These are phyloP conservation scores for Amanita thiersii DNA, from an alignment of 768 basidiomycete genomes.

Conservation along the genomic window DNA sequence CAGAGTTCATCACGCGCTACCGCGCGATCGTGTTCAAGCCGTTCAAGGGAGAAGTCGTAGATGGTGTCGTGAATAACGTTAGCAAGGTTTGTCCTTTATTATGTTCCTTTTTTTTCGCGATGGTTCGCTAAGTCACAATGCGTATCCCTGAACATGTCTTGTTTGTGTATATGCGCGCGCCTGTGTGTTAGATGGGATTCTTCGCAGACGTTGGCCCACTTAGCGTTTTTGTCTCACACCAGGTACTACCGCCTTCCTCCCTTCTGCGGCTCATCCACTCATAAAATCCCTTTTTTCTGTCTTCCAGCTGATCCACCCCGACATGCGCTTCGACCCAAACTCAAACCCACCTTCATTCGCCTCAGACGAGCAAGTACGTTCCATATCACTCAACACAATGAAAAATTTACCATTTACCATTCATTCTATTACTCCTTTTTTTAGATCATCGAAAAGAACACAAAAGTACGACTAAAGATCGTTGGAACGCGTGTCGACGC, in stretches of 20 bases:
- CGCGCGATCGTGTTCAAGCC: conserved; percentile 98
- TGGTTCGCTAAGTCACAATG: not conserved
- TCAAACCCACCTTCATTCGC: conserved; percentile 96
- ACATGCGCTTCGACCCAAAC: conserved; percentile 92
- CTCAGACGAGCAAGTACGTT: conserved; percentile 72
- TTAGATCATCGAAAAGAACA: conserved; percentile 90
- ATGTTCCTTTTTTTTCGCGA: too few species aligned
- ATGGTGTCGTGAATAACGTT: conserved; percentile 92
- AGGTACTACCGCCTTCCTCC: conserved; percentile 49
- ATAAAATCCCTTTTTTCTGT: conserved; percentile 3
- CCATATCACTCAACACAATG: not conserved
- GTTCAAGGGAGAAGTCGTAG: conserved; percentile 99
- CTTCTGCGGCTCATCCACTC: conserved; percentile 2
- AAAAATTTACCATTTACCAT: not conserved
- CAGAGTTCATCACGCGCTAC: conserved; percentile 92
- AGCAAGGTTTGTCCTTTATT: conserved; percentile 64
- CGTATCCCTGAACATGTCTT: too few species aligned
- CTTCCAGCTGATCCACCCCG: conserved; percentile 83
- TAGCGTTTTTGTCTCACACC: conserved; percentile 91
- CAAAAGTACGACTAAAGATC: conserved; percentile 87
- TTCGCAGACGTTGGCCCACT: conserved; percentile 95
- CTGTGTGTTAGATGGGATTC: conserved; percentile 85
- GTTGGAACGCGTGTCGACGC: conserved; percentile 98
- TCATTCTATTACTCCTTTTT: conserved; percentile 3
- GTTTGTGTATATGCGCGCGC: not conserved